phyloP scores from a whole-genome alignment of 768 basidiomycete genomes.

The Tulasnella calospora region DNA sequence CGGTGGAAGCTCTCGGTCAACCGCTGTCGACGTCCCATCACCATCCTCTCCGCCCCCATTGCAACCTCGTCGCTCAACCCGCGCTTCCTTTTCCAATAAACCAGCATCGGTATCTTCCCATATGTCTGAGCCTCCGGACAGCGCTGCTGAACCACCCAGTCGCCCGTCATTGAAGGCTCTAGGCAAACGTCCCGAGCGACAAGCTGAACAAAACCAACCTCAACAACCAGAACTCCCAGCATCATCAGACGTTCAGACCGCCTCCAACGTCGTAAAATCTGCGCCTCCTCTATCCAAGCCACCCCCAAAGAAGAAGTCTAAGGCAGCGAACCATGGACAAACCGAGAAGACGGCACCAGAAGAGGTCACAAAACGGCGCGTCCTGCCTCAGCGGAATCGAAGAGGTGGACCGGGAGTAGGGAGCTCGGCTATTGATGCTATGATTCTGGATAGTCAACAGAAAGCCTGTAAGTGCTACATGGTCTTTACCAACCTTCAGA shows the following conservation, averaged over 20 bases:
- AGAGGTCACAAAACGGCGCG: conserved; percentile 49
- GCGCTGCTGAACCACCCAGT: not conserved
- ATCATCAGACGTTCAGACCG: not conserved
- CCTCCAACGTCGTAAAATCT: not conserved
- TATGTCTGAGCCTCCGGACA: not conserved
- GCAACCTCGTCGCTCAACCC: not conserved
- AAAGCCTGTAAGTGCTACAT: conserved; percentile 58
- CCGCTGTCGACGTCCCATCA: not conserved
- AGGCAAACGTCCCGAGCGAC: conserved; percentile 17
- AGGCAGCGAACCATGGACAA: not conserved
- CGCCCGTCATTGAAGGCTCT: conserved; percentile 13
- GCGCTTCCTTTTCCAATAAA: not conserved
- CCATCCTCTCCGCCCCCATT: not conserved
- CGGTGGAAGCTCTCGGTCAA: not conserved
- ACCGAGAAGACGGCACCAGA: conserved; percentile 23
- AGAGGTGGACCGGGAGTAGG: conserved; percentile 79
- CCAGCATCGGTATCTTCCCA: not conserved
- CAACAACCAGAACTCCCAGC: not conserved
- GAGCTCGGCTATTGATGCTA: conserved; percentile 68
- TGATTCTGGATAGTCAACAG: conserved; percentile 77
- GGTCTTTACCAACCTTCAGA: not conserved
- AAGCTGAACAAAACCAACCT: not conserved
- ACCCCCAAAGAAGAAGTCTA: not conserved
- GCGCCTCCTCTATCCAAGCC: not conserved
- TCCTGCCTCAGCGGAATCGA: conserved; percentile 73